These are phyloP conservation scores for Trichosporon faecale DNA, from an alignment of 1,284 basidiomycete genomes.

Conservation along the genomic window DNA sequence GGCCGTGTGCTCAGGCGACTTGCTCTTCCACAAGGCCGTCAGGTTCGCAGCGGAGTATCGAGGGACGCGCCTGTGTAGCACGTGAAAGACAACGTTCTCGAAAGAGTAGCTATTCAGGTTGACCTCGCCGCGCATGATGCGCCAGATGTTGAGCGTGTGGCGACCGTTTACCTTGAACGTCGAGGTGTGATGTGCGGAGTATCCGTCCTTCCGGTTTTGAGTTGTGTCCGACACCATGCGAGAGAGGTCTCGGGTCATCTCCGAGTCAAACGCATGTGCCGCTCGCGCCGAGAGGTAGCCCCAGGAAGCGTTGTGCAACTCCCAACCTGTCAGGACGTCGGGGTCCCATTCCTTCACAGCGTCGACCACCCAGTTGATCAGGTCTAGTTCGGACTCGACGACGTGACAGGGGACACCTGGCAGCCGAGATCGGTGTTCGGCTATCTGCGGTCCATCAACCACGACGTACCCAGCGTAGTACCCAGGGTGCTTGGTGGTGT, in stretches of 20 bases:
- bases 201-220: conserved; percentile 60
- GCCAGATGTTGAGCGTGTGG: conserved; percentile 89
- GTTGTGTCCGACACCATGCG: conserved; percentile 59
- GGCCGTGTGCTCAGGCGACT: conserved; percentile 58
- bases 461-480: conserved; percentile 63
- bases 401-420: conserved; percentile 58
- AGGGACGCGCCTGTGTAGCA: conserved; percentile 74
- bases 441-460: conserved; percentile 49
- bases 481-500: conserved; percentile 49
- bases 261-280: background rate
- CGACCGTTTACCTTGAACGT: conserved; percentile 81
- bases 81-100: conserved; percentile 82
- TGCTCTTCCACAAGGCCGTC: conserved; percentile 68
- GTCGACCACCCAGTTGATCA: conserved; percentile 77
- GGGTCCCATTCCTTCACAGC: conserved; percentile 76
- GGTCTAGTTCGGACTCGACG: conserved; percentile 71
- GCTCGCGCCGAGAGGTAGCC: conserved; percentile 74
- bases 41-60: conserved; percentile 67
- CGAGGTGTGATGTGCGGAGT: conserved; percentile 72
- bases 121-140: conserved; percentile 82
- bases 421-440: conserved; percentile 27
- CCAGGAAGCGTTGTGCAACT: conserved; percentile 84
- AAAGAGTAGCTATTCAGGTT: conserved; percentile 78
- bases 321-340: conserved; percentile 89
- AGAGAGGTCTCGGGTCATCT: conserved; percentile 63